phyloP scores from a whole-genome alignment of 257 asterid genomes.

The Salvia hispanica region DNA sequence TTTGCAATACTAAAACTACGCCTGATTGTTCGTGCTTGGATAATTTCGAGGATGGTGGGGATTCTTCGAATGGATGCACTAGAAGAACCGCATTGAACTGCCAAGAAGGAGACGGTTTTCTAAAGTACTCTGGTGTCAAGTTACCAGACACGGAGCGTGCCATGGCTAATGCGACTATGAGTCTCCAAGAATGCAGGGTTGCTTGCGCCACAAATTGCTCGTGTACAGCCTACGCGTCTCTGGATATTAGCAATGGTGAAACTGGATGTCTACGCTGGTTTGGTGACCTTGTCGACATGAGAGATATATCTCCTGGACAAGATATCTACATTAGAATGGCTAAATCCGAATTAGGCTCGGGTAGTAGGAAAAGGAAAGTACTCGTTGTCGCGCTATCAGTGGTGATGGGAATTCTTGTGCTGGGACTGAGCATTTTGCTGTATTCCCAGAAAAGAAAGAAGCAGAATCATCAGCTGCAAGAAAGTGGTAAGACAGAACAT shows the following conservation, averaged over 20 bases:
- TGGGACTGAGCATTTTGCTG: neutral
- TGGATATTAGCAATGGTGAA: slow-evolving; percentile 17
- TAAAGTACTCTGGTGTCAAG: slow-evolving; percentile 13
- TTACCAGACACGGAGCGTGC: slow-evolving; percentile 15
- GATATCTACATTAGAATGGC: slow-evolving; percentile 25
- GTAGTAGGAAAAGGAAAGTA: neutral
- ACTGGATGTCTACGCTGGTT: slow-evolving; percentile 25
- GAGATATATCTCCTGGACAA: neutral
- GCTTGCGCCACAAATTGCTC: slow-evolving; percentile 14
- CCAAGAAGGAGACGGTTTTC: slow-evolving; percentile 19
- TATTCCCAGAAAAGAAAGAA: slow-evolving; percentile 18
- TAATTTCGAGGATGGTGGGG: slow-evolving; percentile 4
- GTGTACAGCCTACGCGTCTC: slow-evolving; percentile 18
- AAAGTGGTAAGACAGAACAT: neutral
- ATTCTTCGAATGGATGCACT: slow-evolving; percentile 19
- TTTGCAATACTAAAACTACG: neutral
- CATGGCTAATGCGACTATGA: slow-evolving; percentile 17
- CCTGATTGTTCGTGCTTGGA: slow-evolving; percentile 21
- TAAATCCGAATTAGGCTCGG: slow-evolving; percentile 26
- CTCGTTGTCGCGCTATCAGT: neutral
- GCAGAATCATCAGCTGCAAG: neutral
- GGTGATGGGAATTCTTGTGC: neutral
- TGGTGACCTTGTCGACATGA: slow-evolving; percentile 27
- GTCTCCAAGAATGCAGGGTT: slow-evolving; percentile 12
- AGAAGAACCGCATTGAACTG: slow-evolving; percentile 23